phyloP scores from a whole-genome alignment of 768 basidiomycete species.

The Vararia minispora region DNA sequence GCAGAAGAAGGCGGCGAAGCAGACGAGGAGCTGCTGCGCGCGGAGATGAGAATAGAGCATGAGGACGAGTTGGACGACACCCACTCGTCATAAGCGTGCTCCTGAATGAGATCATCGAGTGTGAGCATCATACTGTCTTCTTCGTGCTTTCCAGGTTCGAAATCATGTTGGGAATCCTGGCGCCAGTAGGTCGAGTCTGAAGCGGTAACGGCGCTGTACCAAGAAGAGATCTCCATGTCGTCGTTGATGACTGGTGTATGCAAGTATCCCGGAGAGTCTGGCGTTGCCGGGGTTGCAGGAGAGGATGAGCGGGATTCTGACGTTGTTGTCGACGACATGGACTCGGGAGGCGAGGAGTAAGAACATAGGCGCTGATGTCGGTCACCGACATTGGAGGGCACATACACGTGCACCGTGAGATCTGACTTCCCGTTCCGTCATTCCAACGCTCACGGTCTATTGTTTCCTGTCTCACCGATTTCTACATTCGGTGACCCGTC shows the following conservation, averaged over 20 bases:
- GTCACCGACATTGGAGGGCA: too few species aligned
- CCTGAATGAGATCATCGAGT: constrained; percentile 64
- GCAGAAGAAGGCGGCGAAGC: too few species aligned
- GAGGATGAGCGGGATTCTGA: constrained; percentile 58
- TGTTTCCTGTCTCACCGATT: too few species aligned
- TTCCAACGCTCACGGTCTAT: too few species aligned
- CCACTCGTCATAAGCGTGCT: constrained; percentile 68
- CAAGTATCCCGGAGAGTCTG: constrained; percentile 47
- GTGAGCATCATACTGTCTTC: constrained; percentile 48
- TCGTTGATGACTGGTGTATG: constrained; percentile 41
- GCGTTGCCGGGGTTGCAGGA: constrained; percentile 57
- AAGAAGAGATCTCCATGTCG: constrained; percentile 40
- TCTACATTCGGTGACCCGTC: too few species aligned
- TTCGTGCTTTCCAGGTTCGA: constrained; percentile 31
- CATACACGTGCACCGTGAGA: too few species aligned
- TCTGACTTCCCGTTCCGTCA: too few species aligned
- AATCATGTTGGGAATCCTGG: constrained; percentile 26
- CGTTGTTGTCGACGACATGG: constrained; percentile 45
- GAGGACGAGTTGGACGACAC: constrained; percentile 19
- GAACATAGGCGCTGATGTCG: too few species aligned
- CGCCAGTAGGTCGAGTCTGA: constrained; percentile 35
- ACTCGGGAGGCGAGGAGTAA: constrained; percentile 28
- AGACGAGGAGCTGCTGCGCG: constrained; percentile 2
- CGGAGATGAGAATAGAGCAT: constrained; percentile 13
- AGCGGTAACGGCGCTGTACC: constrained; percentile 42